Conservation (phyloP, 805 yeast species). For the Sporopachydermia lactativora region DNA sequence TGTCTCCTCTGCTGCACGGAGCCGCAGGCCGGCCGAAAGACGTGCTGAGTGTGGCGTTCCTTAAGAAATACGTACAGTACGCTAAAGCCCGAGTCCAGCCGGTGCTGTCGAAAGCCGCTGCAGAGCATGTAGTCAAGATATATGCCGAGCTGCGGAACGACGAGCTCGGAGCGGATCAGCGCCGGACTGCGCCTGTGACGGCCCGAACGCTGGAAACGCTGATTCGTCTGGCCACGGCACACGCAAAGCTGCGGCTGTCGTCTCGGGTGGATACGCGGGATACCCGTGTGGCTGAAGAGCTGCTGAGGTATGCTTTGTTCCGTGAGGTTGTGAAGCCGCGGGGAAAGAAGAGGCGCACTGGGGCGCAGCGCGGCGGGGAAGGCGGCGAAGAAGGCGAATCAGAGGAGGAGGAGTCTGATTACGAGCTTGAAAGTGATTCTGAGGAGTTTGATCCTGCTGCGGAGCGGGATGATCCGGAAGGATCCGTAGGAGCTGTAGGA, state of each 20-base stretch:
- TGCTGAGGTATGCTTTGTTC: constrained; percentile 76
- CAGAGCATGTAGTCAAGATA: constrained; percentile 64
- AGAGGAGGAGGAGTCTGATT: constrained; percentile 17
- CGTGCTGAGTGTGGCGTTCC: constrained; percentile 65
- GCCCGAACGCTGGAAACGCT: constrained; percentile 97
- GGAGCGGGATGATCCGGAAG: constrained; percentile 14
- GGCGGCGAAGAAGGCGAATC: constrained; percentile 14
- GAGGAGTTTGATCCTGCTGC: constrained; percentile 11
- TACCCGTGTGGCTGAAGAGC: constrained; percentile 73
- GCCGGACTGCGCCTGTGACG: constrained; percentile 84
- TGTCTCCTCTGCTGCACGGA: constrained; percentile 59
- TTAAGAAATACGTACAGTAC: constrained; percentile 86
- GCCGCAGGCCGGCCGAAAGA: constrained; percentile 25
- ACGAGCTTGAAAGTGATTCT: constrained; percentile 16
- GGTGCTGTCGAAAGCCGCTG: constrained; percentile 59
- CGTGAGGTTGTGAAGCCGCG: constrained; percentile 44
- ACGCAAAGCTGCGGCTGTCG: constrained; percentile 88
- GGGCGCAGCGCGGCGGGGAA: constrained; percentile 23
- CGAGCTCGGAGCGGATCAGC: constrained; percentile 42
- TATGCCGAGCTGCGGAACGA: constrained; percentile 78
- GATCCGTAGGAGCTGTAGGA: not conserved
- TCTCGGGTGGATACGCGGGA: constrained; percentile 60
- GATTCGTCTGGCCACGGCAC: constrained; percentile 91
- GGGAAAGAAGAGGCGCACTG: constrained; percentile 19
- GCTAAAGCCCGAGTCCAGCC: constrained; percentile 85